These are phyloP conservation scores for Mycosphaerella sp. DNA, from an alignment of 2,329 filamentous ascomycete species.

Conservation along the genomic window DNA sequence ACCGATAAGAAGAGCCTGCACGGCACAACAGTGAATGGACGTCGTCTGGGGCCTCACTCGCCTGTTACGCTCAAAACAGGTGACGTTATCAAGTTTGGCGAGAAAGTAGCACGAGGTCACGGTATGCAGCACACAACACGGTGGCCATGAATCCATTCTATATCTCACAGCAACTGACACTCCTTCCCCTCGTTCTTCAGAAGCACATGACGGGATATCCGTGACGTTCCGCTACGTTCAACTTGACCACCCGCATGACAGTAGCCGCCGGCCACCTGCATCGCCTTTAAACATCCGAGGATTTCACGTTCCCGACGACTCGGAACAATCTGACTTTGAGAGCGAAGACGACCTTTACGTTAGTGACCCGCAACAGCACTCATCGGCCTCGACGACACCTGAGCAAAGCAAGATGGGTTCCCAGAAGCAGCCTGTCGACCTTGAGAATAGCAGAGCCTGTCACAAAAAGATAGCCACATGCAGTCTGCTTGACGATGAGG, in stretches of 20 bases:
- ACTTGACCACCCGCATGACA: slow-evolving; percentile 2
- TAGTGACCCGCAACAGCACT: slow-evolving; percentile 14
- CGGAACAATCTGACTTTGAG: slow-evolving; percentile 26
- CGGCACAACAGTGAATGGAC: slow-evolving; percentile 34
- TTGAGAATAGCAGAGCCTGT: slow-evolving; percentile 8
- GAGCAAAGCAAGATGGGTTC: slow-evolving; percentile 24
- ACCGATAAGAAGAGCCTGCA: slow-evolving; percentile 32
- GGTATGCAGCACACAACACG: slow-evolving; percentile 19
- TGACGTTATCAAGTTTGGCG: slow-evolving; percentile 33
- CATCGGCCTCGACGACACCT: slow-evolving; percentile 29
- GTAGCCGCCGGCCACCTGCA: slow-evolving; percentile 1
- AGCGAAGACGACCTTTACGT: slow-evolving; percentile 19
- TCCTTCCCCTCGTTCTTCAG: slow-evolving; percentile 10
- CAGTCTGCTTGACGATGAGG: slow-evolving; percentile 22
- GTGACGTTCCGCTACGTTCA: slow-evolving; percentile 20
- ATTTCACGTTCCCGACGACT: slow-evolving; percentile 22
- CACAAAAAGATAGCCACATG: slow-evolving; percentile 13
- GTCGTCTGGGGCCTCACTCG: slow-evolving; percentile 18
- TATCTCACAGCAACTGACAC: slow-evolving; percentile 1
- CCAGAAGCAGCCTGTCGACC: slow-evolving; percentile 24
- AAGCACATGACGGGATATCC: slow-evolving; percentile 27
- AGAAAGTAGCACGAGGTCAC: slow-evolving; percentile 24
- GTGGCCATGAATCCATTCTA: not conserved
- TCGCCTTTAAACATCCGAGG: slow-evolving; percentile 10
- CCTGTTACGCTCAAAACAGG: slow-evolving; percentile 21